Base-by-base conservation (phyloP, 345 rosid genomes). In the Chamaenerion angustifolium region DNA sequence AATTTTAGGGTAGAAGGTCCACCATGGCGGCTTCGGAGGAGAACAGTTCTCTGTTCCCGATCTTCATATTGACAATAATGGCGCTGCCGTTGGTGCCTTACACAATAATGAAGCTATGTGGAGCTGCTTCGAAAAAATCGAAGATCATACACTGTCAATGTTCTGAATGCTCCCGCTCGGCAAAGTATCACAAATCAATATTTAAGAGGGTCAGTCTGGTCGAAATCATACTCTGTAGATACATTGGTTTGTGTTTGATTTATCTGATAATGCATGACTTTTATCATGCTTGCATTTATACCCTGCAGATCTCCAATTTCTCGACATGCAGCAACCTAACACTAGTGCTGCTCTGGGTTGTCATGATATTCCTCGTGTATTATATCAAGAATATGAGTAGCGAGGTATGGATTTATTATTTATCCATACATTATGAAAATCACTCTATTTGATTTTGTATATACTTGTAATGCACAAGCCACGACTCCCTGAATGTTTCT, bases 251-350 rank as follows among this genome's bases (percentile, higher is more conserved):
- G 1, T 31, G 37, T 31, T 31, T 31, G 37, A 31, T 31, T 31
- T 31, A 31, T 31, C 37, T 31, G 37, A 31, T 31, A 31, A 31
- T 31, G 37, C 37, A 31, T 31, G 37, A 4, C 37, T 1, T 31
- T 42, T 53, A 13, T 31, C 17, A 8, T 49, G 45, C 11, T 7
- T 41, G 3, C 64, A 40, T 43, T n/a, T n/a, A n/a, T 15, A 60
- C 66, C 13, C 54, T 58, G 69, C 83, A 93, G 94, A 79, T 93
- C 57, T 93, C 95, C 16, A 88, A 85, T 71, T 80, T 93, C 71
- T 93, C 90, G 40, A 93, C 99, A 0, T 85, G 75, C 42, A 88
- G 95, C 69, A 92, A 92, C 77, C 64, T 92, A 77, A 87, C 90
- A 0, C 64, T 88, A 42, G 76, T 93, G 45, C 70, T 85, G 31